Evolutionary conservation across 768 basidiomycete genomes (phyloP).

Genomic region (Boletus pseudo-olivaceus): DNA sequence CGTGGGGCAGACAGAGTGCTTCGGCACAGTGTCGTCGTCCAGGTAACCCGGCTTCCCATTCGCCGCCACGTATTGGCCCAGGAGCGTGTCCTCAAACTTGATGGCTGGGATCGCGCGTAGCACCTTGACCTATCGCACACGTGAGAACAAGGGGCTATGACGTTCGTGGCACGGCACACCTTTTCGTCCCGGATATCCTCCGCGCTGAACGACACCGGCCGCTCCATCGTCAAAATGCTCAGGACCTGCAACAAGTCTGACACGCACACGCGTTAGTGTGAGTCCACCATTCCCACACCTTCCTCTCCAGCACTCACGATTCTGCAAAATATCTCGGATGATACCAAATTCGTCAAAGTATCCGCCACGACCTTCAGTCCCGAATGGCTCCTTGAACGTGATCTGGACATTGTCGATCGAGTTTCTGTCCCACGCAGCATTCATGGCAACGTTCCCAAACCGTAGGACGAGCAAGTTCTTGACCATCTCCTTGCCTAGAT

Average conservation of each 20-base stretch:
- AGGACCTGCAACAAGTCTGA: constrained; percentile 92
- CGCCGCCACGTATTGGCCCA: constrained; percentile 90
- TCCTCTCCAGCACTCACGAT: constrained; percentile 64
- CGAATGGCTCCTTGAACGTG: constrained; percentile 99
- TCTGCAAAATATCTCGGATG: constrained; percentile 95
- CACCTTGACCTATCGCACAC: constrained; percentile 78
- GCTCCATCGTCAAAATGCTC: constrained; percentile 94
- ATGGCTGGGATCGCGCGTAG: constrained; percentile 88
- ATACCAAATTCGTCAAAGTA: constrained; percentile 99
- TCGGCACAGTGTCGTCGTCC: constrained; percentile 94
- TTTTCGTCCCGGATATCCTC: constrained; percentile 99
- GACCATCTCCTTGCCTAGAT: constrained; percentile 99
- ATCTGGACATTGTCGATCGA: constrained; percentile 96
- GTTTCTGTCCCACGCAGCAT: constrained; percentile 92
- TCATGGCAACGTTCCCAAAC: constrained; percentile 91
- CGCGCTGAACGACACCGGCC: constrained; percentile 93
- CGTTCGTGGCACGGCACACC: constrained; percentile 41
- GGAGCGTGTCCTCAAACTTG: constrained; percentile 69
- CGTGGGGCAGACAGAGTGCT: constrained; percentile 88
- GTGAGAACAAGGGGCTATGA: constrained; percentile 12
- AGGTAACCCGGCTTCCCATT: constrained; percentile 98
- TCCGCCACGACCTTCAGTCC: constrained; percentile 99
- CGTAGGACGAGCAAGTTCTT: constrained; percentile 96
- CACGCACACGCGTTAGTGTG: constrained; percentile 16
- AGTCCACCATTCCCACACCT: constrained; percentile 5